Evolutionary conservation across 106 monocot genomes (phyloP), one percentile per base, ranked within the genome.

Genomic region (Phalaenopsis equestris): DNA sequence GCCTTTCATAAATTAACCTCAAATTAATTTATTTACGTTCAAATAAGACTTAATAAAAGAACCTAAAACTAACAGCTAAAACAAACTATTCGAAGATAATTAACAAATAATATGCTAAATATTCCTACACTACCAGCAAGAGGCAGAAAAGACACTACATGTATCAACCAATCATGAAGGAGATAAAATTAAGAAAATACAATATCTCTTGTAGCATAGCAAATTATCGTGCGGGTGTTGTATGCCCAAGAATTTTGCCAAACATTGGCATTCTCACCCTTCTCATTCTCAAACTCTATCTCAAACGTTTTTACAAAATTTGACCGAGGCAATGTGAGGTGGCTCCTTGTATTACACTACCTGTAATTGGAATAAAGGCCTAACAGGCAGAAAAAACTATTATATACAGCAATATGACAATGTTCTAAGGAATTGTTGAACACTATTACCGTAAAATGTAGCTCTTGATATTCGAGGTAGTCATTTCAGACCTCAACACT

Each of bases 211-310:
- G 38, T 38, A 56, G 56, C n/a, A 19, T 3, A 46, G 73, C 73
- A 42, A 76, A 73, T 80, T 91, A 98, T 94, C 78, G 97, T 94
- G 16, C 97, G 87, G 82, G 97, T 92, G 78, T 88, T 98, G 64
- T 98, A 98, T 30, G 94, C 97, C 97, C 97, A 98, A 81, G 97
- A 98, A 87, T 98, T 98, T 81, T 98, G 97, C 97, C 97, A 98
- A 38, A 89, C 97, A 92, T 92, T 98, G 56, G 84, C 84, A 75
- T 91, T 98, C 76, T 90, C 87, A 77, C 97, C 83, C 75, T 87
- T 98, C 39, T 98, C 97, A 80, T 98, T 91, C 84, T 98, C 97
- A 85, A 92, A 98, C 77, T 84, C 86, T 75, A 98, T 98, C 72
- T 98, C 79, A 77, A 98, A 98, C 97, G 94, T 98, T 83, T 92